Percentiles rank a stretch among this genome's conserved stretches.
These are phyloP conservation scores for Aureobasidium subglaciale DNA, from an alignment of 2,329 filamentous ascomycete species.

Conservation along the genomic window DNA sequence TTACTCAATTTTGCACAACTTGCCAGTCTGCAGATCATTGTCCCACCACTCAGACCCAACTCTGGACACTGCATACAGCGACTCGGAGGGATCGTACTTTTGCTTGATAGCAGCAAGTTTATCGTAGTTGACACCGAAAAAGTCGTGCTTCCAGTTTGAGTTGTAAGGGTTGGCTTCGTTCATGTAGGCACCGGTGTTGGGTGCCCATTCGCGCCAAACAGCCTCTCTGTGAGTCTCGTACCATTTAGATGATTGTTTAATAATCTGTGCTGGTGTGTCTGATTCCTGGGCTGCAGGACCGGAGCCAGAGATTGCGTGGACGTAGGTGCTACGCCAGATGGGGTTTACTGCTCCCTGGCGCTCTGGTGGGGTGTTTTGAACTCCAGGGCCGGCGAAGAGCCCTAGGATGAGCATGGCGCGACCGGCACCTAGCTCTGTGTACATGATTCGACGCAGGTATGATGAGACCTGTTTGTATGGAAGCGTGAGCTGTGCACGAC, in stretches of 20 bases:
- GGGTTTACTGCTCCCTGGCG: conserved; percentile 29
- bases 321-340: conserved; percentile 36
- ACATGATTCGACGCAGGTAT: neutral
- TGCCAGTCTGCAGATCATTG: neutral
- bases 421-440: neutral
- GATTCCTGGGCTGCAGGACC: conserved; percentile 22
- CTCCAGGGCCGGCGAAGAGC: neutral
- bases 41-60: neutral
- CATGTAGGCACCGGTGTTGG: conserved; percentile 38
- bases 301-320: conserved; percentile 28
- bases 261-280: conserved; percentile 19
- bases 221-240: neutral
- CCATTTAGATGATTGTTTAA: neutral
- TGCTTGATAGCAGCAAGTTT: conserved; percentile 27
- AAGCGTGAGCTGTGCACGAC: neutral
- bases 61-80: neutral
- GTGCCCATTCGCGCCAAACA: conserved; percentile 30
- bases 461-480: neutral
- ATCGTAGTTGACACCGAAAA: conserved; percentile 31
- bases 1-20: neutral
- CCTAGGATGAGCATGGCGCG: neutral
- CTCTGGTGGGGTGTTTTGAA: neutral
- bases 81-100: conserved; percentile 27
- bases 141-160: conserved; percentile 29
- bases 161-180: conserved; percentile 39